Evolutionary conservation across 768 basidiomycete species (phyloP), one percentile per base, ranked within the genome.

Genomic region (Amanita muscaria): DNA sequence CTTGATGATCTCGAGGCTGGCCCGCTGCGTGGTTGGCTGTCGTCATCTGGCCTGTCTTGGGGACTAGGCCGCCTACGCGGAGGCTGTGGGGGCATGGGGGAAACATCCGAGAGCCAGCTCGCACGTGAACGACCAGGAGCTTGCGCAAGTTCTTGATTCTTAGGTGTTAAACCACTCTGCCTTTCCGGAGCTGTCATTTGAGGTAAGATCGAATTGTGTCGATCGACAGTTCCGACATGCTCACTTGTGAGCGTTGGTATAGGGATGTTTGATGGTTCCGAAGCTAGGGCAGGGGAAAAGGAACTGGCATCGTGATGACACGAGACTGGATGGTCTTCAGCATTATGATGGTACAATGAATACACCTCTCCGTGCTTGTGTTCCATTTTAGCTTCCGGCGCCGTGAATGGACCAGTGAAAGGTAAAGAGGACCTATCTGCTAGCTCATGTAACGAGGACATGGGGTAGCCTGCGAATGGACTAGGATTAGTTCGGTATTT

Each of bases 361-460:
- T 38, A 38, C 8, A 46, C 49, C 11, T 43, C 34, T 10, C 46
- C 56, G 18, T 19, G 50, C 23, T 56, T 53, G 8, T 55, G 47
- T 14, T 59, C 62, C 24, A 61, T 59, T 11, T 61, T 62, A 5
- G 64, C 51, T n/a, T 69, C 66, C 10, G 68, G 68, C 38, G 69
- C 60, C 21, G 59, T 44, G 36, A 64, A 57, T 40, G 54, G 51
- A 21, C 62, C 60, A 38, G 58, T 21, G 5, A 5, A 45, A 40
- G 58, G 51, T 3, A 64, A 52, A n/a, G 64, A 59, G 31, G 63
- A 51, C 21, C 42, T 49, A 22, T 56, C 59, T 7, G 68, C 65
- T 45, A 67, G 66, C 49, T 73, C 64, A 4, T 70, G 66, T 4
- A 73, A 52, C 3, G 71, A 71, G 9, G 71, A 69, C 43, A 72